Conservation (phyloP, 2,329 filamentous ascomycete genomes). For the Diaporthe longicolla region DNA sequence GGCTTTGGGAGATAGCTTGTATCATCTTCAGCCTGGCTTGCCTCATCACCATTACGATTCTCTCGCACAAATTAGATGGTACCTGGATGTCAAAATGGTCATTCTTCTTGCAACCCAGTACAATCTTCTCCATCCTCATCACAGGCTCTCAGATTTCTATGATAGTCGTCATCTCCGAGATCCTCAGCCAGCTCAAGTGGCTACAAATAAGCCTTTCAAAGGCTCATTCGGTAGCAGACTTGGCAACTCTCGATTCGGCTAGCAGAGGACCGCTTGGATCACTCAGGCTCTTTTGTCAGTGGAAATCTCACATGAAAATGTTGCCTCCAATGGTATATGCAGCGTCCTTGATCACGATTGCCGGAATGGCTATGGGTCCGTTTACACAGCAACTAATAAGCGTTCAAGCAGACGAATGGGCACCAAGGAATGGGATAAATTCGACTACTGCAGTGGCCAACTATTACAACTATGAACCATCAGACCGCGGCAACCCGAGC, state of each 20-base stretch:
- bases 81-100: slow-evolving; percentile 8
- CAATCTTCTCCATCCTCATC: neutral
- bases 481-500: neutral
- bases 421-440: neutral
- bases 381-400: neutral
- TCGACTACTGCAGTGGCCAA: neutral
- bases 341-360: neutral
- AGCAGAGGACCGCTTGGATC: neutral
- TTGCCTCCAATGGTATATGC: slow-evolving; percentile 2
- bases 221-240: neutral
- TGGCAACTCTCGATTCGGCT: neutral
- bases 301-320: neutral
- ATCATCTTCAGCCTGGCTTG: neutral
- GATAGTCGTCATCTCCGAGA: neutral
- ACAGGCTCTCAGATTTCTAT: neutral
- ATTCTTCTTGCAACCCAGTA: neutral
- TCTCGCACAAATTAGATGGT: neutral
- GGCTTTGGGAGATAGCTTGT: neutral
- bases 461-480: neutral
- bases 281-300: neutral
- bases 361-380: neutral
- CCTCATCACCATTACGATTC: neutral
- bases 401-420: neutral
- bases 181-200: slow-evolving; percentile 10
- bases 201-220: slow-evolving; percentile 3